phyloP scores from a whole-genome alignment of 2,329 filamentous ascomycete genomes.

The Colletotrichum aenigma region DNA sequence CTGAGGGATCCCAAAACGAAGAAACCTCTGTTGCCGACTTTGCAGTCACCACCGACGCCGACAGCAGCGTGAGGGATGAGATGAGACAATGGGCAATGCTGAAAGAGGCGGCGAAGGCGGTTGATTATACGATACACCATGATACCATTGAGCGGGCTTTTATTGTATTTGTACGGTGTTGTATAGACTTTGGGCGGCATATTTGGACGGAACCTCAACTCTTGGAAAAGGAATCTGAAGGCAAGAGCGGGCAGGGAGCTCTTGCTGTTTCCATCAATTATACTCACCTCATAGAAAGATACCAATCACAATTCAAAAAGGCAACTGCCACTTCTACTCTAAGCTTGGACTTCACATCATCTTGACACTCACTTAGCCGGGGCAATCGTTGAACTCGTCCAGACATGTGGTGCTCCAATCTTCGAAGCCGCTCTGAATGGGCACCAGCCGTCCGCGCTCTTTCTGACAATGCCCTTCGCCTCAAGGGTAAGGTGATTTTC shows the following conservation, averaged over 20 bases:
- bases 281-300: conserved; percentile 14
- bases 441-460: conserved; percentile 31
- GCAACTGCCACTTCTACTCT: background rate
- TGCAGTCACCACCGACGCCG: conserved; percentile 31
- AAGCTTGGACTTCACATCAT: background rate
- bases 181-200: background rate
- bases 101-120: background rate
- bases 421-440: conserved; percentile 42
- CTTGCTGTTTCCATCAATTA: background rate
- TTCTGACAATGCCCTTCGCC: conserved; percentile 13
- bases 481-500: conserved; percentile 27
- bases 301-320: background rate
- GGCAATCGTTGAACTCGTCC: background rate
- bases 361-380: background rate
- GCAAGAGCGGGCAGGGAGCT: background rate
- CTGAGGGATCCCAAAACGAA: conserved; percentile 63
- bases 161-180: background rate
- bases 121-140: background rate
- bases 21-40: conserved; percentile 51
- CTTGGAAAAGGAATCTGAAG: background rate
- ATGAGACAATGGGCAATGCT: background rate
- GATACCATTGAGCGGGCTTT: conserved; percentile 10
- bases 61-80: conserved; percentile 17
- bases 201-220: conserved; percentile 9
- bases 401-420: conserved; percentile 41